Evolutionary conservation across 306 rosid species (phyloP), one percentile per base, ranked within the genome.

Genomic region (Astragalus membranaceus): DNA sequence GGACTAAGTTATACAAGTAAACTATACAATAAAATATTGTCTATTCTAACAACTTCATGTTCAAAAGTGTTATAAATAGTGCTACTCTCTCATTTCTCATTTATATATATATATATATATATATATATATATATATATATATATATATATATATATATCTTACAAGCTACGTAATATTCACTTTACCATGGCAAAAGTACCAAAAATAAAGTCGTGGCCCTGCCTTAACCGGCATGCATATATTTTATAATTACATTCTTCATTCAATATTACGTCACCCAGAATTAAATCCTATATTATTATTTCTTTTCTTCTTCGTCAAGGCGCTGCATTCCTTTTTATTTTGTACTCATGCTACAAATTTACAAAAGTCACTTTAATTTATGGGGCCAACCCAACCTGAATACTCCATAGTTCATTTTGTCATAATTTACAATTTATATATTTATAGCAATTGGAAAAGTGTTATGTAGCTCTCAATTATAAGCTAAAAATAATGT

Each of bases 141-240:
- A n/a, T n/a, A n/a, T n/a, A n/a, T n/a, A n/a, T n/a, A n/a, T n/a
- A n/a, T n/a, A n/a, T n/a, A n/a, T n/a, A n/a, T n/a, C n/a, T n/a
- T 20, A 41, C 17, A 79, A n/a, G 75, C 23, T 23, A 61, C 35
- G 83, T 26, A 74, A 81, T 67, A 67, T 26, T 80, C 72, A 76
- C 67, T 57, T 78, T 51, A 68, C 51, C 87, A 82, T 64, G 62
- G 69, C 84, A 63, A 77, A 88, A 64, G 83, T 67, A 29, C 65
- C 74, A 81, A 83, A 69, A 43, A 51, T 64, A 4, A 29, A 47
- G 56, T 75, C 51, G 0, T 75, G 79, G 72, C 69, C 82, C 84
- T 67, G 41, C 74, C 74, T 47, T 20, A 49, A 70, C 73, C 37
- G 5, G 44, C 51, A 50, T 58, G 72, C 71, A 69, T 67, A 58